Conservation (phyloP, 2,329 filamentous ascomycete species). For the Rutstroemia sydowiana region DNA sequence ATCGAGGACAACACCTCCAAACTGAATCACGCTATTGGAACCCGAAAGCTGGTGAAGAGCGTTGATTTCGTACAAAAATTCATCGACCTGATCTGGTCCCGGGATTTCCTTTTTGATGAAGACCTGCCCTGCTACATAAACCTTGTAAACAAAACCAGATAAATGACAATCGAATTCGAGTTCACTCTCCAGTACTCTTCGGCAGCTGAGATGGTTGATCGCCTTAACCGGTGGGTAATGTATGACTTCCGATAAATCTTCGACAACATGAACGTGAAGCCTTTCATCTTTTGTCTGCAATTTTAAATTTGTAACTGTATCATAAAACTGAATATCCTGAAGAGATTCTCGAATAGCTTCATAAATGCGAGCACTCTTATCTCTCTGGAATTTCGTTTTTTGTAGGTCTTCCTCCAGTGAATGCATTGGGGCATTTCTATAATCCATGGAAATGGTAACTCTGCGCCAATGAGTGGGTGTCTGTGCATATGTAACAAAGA, state of each 20-base stretch:
- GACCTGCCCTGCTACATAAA: constrained; percentile 57
- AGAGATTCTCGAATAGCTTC: constrained; percentile 90
- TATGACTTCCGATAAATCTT: constrained; percentile 85
- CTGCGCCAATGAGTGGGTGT: constrained; percentile 72
- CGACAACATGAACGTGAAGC: constrained; percentile 94
- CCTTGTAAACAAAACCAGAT: constrained; percentile 96
- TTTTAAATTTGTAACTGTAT: constrained; percentile 92
- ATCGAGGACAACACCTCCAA: constrained; percentile 83
- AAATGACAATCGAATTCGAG: constrained; percentile 85
- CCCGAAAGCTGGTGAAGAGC: constrained; percentile 72
- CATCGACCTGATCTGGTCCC: constrained; percentile 87
- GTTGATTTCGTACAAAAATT: constrained; percentile 96
- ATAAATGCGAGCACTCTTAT: constrained; percentile 90
- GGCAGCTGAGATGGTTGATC: constrained; percentile 65
- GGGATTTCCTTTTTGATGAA: constrained; percentile 98
- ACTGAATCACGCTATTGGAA: constrained; percentile 71
- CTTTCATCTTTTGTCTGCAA: constrained; percentile 81
- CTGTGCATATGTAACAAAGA: constrained; percentile 92
- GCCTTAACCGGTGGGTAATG: constrained; percentile 68
- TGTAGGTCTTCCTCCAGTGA: constrained; percentile 82
- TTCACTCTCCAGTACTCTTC: constrained; percentile 61
- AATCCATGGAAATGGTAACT: constrained; percentile 91
- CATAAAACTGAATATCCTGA: constrained; percentile 89
- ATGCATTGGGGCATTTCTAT: constrained; percentile 68
- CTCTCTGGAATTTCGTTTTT: constrained; percentile 72